Base-by-base conservation (phyloP, 495 filamentous ascomycete species). In the Aspergillus incahuasiensis region DNA sequence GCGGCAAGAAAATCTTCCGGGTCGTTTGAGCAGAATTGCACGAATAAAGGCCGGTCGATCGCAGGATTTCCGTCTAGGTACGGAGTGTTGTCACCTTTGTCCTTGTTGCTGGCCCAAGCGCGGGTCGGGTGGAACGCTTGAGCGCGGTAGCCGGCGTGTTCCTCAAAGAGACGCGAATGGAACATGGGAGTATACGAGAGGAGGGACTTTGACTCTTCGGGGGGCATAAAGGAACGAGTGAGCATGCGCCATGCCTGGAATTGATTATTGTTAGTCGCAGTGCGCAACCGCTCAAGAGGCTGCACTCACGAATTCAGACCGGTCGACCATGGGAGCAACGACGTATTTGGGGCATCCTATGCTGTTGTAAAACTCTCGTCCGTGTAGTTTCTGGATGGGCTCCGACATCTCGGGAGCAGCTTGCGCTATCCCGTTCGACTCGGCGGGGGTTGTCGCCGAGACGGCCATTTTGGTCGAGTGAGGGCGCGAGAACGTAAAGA, bases 241-340 rank as follows among this genome's bases (percentile, higher is more conserved):
- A 97, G 85, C 79, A 96, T 86, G 58, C 94, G 89, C 94, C 94
- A 97, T 63, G 91, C 92, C 91, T 96, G 42, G 19, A 45, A 20
- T 15, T 3, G 50, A 52, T 25, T 2, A 46, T 12, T 18, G 18
- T 40, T 22, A 6, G 54, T 75, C 54, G 16, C 5, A 19, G 16
- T 1, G 24, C 8, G 34, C 19, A 18, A 18, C 13, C 9, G 41
- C 32, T 32, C 3, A 1, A 32, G 19, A 44, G 42, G 24, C 58
- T 52, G 25, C 34, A 76, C 86, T 57, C 78, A 96, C 92, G 74
- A 96, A 95, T 75, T 98, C 95, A 4, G 91, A 96, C 66, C 96
- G 88, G 60, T 97, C 94, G 19, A 99, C 94, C 94, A 99, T 99
- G 30, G 94, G 94, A 32, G 94, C 94, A 24, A 99, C 80, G 39